These are phyloP conservation scores for Chaetothyriales sp. DNA, from an alignment of 2,329 filamentous ascomycete species.

Conservation along the genomic window DNA sequence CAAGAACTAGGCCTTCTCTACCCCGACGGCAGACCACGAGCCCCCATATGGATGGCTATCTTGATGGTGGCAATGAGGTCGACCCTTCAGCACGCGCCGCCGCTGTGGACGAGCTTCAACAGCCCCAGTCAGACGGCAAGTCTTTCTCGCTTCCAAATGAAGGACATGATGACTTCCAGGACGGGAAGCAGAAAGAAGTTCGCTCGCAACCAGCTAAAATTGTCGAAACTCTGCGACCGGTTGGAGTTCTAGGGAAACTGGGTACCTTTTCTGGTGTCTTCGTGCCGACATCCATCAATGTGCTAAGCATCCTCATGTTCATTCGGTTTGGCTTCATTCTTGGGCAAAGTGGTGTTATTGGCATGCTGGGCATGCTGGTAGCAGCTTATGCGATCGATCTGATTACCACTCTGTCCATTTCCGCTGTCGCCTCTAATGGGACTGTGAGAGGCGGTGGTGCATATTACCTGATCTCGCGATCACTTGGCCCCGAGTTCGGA, in stretches of 20 bases:
- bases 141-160: background rate
- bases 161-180: background rate
- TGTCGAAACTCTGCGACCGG: background rate
- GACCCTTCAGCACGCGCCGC: background rate
- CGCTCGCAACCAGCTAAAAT: background rate
- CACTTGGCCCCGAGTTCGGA: conserved; percentile 73
- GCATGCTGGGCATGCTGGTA: conserved; percentile 61
- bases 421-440: conserved; percentile 77
- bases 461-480: conserved; percentile 77
- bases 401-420: conserved; percentile 72
- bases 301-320: conserved; percentile 85
- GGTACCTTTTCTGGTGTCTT: conserved; percentile 68
- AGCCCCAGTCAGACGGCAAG: background rate
- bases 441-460: conserved; percentile 77
- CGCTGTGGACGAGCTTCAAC: background rate
- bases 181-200: background rate
- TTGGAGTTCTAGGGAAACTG: conserved; percentile 43
- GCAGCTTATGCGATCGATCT: conserved; percentile 67
- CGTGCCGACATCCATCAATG: conserved; percentile 76
- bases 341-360: conserved; percentile 62
- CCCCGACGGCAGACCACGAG: background rate
- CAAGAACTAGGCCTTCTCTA: background rate
- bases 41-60: background rate
- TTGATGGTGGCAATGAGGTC: background rate
- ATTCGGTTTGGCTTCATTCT: conserved; percentile 73